phyloP scores from a whole-genome alignment of 106 monocot species.

The Dendrobium nobile region DNA sequence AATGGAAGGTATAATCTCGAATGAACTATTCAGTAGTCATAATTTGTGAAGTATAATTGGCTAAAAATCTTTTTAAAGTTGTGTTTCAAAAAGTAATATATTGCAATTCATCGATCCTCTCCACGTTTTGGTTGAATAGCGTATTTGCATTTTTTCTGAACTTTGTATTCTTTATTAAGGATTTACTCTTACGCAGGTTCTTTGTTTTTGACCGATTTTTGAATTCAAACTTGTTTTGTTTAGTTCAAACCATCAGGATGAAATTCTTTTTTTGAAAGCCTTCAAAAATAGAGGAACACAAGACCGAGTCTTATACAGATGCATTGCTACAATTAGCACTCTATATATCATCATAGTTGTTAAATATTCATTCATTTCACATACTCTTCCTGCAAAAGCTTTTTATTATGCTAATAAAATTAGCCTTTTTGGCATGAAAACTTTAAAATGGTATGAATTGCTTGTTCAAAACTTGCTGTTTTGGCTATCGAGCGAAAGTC shows the following conservation, averaged over 20 bases:
- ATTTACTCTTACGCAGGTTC: neutral
- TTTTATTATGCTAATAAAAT: neutral
- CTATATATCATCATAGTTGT: neutral
- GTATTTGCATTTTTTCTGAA: neutral
- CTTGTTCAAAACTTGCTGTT: neutral
- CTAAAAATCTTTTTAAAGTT: neutral
- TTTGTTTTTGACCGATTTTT: neutral
- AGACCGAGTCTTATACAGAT: neutral
- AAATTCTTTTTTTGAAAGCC: neutral
- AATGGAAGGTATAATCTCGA: slow-evolving; percentile 76
- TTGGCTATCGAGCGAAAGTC: neutral
- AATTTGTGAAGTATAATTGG: neutral
- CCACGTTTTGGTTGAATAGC: neutral
- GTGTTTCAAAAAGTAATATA: neutral
- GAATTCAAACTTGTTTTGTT: neutral
- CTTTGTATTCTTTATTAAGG: neutral
- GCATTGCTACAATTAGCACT: neutral
- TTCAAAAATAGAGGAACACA: neutral
- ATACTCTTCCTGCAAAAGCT: neutral
- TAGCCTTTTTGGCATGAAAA: neutral
- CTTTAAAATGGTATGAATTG: neutral
- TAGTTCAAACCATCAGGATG: neutral
- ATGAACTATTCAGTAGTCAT: neutral
- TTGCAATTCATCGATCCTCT: neutral
- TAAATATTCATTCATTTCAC: neutral